Conservation (phyloP, 345 rosid genomes). For the Acer saccharum region DNA sequence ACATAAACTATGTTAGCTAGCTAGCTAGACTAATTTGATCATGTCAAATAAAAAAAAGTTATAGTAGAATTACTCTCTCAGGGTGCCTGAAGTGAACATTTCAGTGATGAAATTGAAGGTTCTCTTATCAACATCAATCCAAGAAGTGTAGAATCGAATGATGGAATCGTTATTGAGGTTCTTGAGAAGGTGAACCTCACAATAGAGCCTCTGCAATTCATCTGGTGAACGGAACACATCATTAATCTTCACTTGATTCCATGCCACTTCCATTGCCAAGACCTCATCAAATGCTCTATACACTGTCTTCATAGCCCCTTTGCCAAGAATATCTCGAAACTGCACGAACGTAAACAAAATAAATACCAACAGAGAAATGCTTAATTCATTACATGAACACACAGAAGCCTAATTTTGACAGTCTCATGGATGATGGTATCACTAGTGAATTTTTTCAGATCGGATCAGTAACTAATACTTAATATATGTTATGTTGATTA, state of each 20-base stretch:
- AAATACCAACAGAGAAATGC: neutral
- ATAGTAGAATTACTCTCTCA: slow-evolving; percentile 58
- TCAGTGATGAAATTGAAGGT: slow-evolving; percentile 96
- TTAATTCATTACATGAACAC: neutral
- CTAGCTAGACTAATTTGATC: neutral
- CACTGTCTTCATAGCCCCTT: slow-evolving; percentile 95
- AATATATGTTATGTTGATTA: neutral
- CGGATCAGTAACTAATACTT: neutral
- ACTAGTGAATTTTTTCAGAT: too few relatives aligned
- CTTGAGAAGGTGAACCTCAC: slow-evolving; percentile 92
- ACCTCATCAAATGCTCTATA: slow-evolving; percentile 87
- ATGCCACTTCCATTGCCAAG: slow-evolving; percentile 91
- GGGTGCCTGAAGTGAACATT: slow-evolving; percentile 91
- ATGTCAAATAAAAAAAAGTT: neutral
- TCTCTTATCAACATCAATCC: slow-evolving; percentile 75
- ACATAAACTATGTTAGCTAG: neutral
- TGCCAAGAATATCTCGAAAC: slow-evolving; percentile 83
- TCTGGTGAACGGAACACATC: slow-evolving; percentile 78
- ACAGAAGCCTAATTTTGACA: too few relatives aligned
- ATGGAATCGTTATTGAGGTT: slow-evolving; percentile 75
- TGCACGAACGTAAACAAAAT: slow-evolving; percentile 24
- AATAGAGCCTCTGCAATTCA: slow-evolving; percentile 79
- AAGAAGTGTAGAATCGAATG: slow-evolving; percentile 64
- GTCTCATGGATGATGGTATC: too few relatives aligned
- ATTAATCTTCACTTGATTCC: slow-evolving; percentile 86